phyloP scores from a whole-genome alignment of 2,329 filamentous ascomycete species.

The Rutstroemia sp. region DNA sequence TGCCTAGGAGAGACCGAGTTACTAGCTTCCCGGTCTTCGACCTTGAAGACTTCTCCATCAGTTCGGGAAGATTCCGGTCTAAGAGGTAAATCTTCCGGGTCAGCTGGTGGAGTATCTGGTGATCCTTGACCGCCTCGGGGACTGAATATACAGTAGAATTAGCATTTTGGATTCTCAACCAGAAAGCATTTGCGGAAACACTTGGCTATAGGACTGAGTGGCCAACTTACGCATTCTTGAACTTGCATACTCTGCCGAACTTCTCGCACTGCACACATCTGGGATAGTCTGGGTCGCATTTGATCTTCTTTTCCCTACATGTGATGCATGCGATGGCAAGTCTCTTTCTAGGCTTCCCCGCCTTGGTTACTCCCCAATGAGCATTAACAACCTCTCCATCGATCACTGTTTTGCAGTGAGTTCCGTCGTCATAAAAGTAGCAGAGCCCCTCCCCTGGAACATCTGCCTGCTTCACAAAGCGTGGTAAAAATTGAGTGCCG shows the following conservation, averaged over 20 bases:
- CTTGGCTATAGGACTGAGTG: no score
- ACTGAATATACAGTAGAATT: constrained; percentile 29
- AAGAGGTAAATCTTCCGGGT: constrained; percentile 24
- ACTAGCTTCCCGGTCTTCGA: constrained; percentile 23
- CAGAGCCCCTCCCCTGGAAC: constrained; percentile 73
- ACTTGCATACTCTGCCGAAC: constrained; percentile 77
- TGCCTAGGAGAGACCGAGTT: constrained; percentile 25
- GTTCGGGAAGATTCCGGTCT: constrained; percentile 25
- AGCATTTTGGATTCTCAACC: constrained; percentile 21
- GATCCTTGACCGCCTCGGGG: constrained; percentile 30
- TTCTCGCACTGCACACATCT: constrained; percentile 91
- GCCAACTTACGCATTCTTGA: constrained; percentile 70
- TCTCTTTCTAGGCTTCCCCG: constrained; percentile 85
- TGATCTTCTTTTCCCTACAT: constrained; percentile 95
- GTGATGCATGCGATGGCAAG: constrained; percentile 89
- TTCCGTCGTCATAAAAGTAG: constrained; percentile 81
- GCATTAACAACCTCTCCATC: constrained; percentile 84
- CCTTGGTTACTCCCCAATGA: constrained; percentile 90
- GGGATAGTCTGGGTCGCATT: constrained; percentile 82
- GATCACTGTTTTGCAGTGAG: constrained; percentile 73
- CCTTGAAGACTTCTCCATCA: constrained; percentile 24
- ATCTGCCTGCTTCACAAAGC: constrained; percentile 55
- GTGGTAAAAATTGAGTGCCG: constrained; percentile 58
- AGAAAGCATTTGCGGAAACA: not conserved
- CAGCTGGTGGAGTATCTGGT: constrained; percentile 29